Base-by-base conservation (phyloP, 345 rosid genomes). In the Sonneratia caseolaris region DNA sequence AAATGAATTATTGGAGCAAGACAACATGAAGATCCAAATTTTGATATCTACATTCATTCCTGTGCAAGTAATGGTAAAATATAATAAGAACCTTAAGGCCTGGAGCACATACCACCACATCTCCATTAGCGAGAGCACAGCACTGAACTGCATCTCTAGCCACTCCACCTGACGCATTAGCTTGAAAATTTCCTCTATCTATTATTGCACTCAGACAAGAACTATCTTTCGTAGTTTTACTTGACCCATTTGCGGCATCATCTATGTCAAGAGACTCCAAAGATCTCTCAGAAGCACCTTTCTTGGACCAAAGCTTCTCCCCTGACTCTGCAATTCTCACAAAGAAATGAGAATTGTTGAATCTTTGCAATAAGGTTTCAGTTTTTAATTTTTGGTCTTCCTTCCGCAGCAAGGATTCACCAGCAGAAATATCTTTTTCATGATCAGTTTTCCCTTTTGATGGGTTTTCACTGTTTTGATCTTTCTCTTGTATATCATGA, bases 291-390 rank as follows among this genome's bases (percentile, higher is more conserved):
- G 68, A 27, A 81, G 78, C 72, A 79, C 86, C 76, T 81, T 79
- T 92, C 78, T 79, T 90, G 35, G 92, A 92, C 99, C 99, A 92
- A 76, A 95, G 89, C 45, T 86, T 82, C 79, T 89, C 96, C 57
- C 83, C 87, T 55, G 97, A 84, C 86, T 88, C 98, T 19, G 95
- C 90, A 70, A 92, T 89, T 85, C 97, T 91, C 71, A 87, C 98
- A 76, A 96, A 89, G 86, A 92, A 96, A 82, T 92, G 93, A 61
- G 99, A 96, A 86, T 86, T 88, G 77, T 83, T 83, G 85, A 96
- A 86, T 81, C 85, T 92, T 71, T 89, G 88, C 83, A 92, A 79
- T 75, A 91, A 77, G 27, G 72, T 85, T 76, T 86, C 96, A 42
- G 91, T 88, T 75, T 82, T 88, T 73, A 92, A 88, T 78, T 81